A percentile compares a stretch with the other conserved stretches of the same genome.
phyloP scores from a whole-genome alignment of 2,329 filamentous ascomycete species.

The Fusarium setosum region DNA sequence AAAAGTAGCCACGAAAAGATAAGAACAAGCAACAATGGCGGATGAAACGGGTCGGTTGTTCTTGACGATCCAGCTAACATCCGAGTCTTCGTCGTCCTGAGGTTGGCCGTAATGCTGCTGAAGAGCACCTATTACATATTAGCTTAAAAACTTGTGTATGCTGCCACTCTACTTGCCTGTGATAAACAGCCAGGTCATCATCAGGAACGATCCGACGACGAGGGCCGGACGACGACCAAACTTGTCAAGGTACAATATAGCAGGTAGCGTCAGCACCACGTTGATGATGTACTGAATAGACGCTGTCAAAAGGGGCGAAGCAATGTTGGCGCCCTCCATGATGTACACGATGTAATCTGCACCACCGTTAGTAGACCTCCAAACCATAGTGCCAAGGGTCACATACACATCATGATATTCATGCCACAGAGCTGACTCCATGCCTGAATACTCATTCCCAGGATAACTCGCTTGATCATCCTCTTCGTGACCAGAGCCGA shows the following conservation, averaged over 20 bases:
- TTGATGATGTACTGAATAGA: conserved; percentile 75
- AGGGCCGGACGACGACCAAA: conserved; percentile 68
- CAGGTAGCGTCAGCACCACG: conserved; percentile 68
- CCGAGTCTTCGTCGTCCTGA: conserved; percentile 52
- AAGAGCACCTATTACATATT: conserved; percentile 55
- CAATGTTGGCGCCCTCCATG: conserved; percentile 68
- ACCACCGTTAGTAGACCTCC: conserved; percentile 4
- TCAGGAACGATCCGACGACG: conserved; percentile 65
- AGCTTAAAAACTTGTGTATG: neutral
- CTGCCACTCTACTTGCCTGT: conserved; percentile 54
- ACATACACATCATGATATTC: conserved; percentile 66
- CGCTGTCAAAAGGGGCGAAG: conserved; percentile 67
- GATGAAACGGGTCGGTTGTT: conserved; percentile 65
- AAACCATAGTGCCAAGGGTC: no score
- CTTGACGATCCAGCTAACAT: conserved; percentile 69
- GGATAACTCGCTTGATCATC: conserved; percentile 65
- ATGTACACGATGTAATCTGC: conserved; percentile 69
- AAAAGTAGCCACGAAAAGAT: conserved; percentile 66
- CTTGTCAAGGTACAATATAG: conserved; percentile 69
- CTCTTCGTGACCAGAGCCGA: conserved; percentile 60
- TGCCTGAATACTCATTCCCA: conserved; percentile 69
- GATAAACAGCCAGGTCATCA: conserved; percentile 72
- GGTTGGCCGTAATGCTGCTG: conserved; percentile 69
- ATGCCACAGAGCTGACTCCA: conserved; percentile 71
- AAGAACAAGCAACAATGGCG: conserved; percentile 72